Base-by-base conservation (phyloP, 2,329 filamentous ascomycete genomes). In the Cladosporium austrohemisphaericum region DNA sequence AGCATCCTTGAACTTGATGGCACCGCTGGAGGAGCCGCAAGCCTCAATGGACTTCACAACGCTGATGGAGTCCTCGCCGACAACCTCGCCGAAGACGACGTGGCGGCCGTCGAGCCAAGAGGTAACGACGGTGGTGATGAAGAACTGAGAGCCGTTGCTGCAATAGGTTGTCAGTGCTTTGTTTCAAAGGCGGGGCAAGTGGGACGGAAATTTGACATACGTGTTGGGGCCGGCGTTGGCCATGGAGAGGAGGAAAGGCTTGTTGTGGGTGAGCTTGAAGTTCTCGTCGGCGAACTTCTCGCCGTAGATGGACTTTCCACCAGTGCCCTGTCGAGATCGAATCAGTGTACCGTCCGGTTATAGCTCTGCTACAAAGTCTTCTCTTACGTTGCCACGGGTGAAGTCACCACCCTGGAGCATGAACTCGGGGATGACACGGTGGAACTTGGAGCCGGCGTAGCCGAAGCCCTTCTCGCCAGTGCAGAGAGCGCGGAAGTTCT, bases 371-470 rank as follows among this genome's bases (percentile, higher is more conserved):
- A 36, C 51, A 25, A 19, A 26, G 36, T 38, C 44, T n/a, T 16
- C 36, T 75, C 87, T 71, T 78, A 95, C 90, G 69, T 97, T 92
- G 67, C 90, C 91, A 54, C 82, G 84, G 49, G 92, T 98, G 70
- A 98, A 98, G 72, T 97, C 93, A 73, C 93, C 92, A 67, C 93
- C 91, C 76, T 96, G 87, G 65, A 96, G 92, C 92, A 98, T 97
- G 74, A 98, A 98, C 64, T 90, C 82, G 76, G 95, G 95, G 75
- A 98, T 98, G 58, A 98, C 87, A 52, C 92, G 88, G 77, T 98
- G 92, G 78, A 98, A 97, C 65, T 77, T 79, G 57, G 88, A 94
- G 61, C 90, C 90, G 40, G 81, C 72, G 68, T 89, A 89, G 60
- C 90, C 89, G 37, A 80, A 65, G 56, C 92, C 93, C 75, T 95